Percentiles rank a stretch among this genome's conserved stretches.
Conservation (phyloP, 2,329 filamentous ascomycete species). For the Fusarium sp. region DNA sequence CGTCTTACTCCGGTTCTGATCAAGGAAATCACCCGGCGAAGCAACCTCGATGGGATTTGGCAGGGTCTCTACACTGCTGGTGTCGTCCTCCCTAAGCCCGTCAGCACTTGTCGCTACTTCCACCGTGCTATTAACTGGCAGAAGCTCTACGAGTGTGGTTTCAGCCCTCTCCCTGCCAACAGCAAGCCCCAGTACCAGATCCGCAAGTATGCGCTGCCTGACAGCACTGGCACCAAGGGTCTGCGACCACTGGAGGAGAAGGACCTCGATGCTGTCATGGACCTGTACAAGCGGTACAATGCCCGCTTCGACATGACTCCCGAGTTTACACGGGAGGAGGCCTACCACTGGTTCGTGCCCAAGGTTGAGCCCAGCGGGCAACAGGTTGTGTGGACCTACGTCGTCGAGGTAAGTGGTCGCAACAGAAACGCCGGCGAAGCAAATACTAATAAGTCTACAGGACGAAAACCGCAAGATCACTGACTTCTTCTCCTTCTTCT, state of each 20-base stretch:
- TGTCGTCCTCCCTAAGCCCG: slow-evolving; percentile 87
- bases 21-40: slow-evolving; percentile 95
- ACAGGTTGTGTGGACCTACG: slow-evolving; percentile 92
- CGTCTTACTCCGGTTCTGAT: slow-evolving; percentile 93
- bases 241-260: slow-evolving; percentile 82
- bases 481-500: slow-evolving; percentile 98
- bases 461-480: slow-evolving; percentile 81
- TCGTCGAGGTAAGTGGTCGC: slow-evolving; percentile 74
- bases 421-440: too few species aligned
- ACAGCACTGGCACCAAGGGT: slow-evolving; percentile 76
- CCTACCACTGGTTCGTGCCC: slow-evolving; percentile 88
- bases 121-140: slow-evolving; percentile 95
- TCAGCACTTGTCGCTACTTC: slow-evolving; percentile 95
- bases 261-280: slow-evolving; percentile 80
- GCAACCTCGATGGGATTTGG: slow-evolving; percentile 86
- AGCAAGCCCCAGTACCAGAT: slow-evolving; percentile 90
- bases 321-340: slow-evolving; percentile 81
- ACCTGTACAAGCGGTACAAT: slow-evolving; percentile 81
- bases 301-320: slow-evolving; percentile 85
- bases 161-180: slow-evolving; percentile 84
- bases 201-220: slow-evolving; percentile 84
- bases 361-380: slow-evolving; percentile 68
- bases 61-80: slow-evolving; percentile 97
- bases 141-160: slow-evolving; percentile 94
- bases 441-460: slow-evolving; percentile 43